Evolutionary conservation across 345 rosid genomes (phyloP).

Genomic region (Anastatica hierochuntica): DNA sequence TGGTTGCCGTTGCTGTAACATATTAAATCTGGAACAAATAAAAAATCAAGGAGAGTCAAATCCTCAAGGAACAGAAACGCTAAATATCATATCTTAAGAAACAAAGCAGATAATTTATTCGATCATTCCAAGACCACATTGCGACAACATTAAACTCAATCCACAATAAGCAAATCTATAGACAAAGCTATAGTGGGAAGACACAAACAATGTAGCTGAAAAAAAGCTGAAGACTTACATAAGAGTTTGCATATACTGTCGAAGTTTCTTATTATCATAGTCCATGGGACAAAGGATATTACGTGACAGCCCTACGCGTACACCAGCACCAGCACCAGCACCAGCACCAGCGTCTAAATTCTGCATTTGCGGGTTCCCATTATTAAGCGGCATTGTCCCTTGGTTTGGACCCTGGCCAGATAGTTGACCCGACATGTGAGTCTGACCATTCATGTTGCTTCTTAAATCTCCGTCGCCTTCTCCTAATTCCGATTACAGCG

Average conservation of each 20-base stretch:
- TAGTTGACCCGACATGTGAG: conserved; percentile 70
- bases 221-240: conserved; percentile 60
- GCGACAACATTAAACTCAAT: too few species aligned
- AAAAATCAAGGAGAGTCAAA: conserved; percentile 5
- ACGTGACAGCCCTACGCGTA: conserved; percentile 26
- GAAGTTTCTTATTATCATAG: conserved; percentile 46
- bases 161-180: too few species aligned
- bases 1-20: conserved; percentile 45
- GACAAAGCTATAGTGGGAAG: too few species aligned
- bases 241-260: conserved; percentile 36
- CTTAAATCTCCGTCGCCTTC: conserved; percentile 26
- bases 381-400: conserved; percentile 54
- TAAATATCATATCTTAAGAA: background rate
- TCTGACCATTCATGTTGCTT: conserved; percentile 52
- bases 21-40: conserved; percentile 29
- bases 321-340: conserved; percentile 20
- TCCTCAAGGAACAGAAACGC: conserved; percentile 4
- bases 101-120: conserved; percentile 2
- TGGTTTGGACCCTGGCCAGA: conserved; percentile 61
- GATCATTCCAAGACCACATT: too few species aligned
- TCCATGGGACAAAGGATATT: background rate
- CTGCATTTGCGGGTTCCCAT: conserved; percentile 69
- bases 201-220: too few species aligned
- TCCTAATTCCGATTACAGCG: conserved; percentile 10
- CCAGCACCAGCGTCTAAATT: conserved; percentile 23